A percentile compares a stretch with the other conserved stretches of the same genome.
Conservation (phyloP, 2,329 filamentous ascomycete species). For the Colletotrichum somersetense region DNA sequence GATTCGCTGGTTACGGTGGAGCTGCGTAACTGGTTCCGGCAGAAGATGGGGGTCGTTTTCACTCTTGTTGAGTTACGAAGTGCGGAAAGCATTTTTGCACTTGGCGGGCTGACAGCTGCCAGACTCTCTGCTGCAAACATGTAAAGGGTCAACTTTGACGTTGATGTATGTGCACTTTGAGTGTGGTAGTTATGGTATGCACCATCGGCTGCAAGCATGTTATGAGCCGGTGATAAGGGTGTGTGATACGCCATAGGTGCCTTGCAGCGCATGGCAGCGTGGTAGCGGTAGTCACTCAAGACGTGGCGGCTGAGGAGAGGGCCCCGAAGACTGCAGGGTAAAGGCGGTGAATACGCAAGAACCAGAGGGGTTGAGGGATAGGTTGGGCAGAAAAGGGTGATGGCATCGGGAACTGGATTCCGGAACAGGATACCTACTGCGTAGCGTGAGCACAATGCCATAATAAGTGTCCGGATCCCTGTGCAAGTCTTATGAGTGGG, state of each 20-base stretch:
- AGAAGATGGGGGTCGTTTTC: conserved; percentile 40
- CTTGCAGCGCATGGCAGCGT: conserved; percentile 1
- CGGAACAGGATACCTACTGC: not conserved
- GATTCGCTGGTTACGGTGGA: conserved; percentile 46
- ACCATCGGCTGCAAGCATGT: not conserved
- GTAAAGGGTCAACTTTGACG: not conserved
- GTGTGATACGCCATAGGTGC: not conserved
- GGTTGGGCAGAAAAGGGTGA: not conserved
- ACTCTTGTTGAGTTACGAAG: conserved; percentile 27
- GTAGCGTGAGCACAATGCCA: not conserved
- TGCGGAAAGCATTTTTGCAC: conserved; percentile 19
- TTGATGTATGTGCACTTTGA: not conserved
- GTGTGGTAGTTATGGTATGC: too few relatives aligned
- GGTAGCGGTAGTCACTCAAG: conserved; percentile 10
- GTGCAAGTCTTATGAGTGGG: conserved; percentile 28
- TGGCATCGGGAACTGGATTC: not conserved
- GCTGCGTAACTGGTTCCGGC: conserved; percentile 44
- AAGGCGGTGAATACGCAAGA: too few relatives aligned
- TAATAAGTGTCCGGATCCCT: conserved; percentile 11
- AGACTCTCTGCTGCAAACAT: conserved; percentile 11
- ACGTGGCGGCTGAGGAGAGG: conserved; percentile 24
- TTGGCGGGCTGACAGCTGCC: conserved; percentile 2
- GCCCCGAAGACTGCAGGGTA: not conserved
- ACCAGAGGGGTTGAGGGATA: too few relatives aligned
- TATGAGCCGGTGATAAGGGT: not conserved